Base-by-base conservation (phyloP, 441 rosid species). In the Eugenia klotzschiana region DNA sequence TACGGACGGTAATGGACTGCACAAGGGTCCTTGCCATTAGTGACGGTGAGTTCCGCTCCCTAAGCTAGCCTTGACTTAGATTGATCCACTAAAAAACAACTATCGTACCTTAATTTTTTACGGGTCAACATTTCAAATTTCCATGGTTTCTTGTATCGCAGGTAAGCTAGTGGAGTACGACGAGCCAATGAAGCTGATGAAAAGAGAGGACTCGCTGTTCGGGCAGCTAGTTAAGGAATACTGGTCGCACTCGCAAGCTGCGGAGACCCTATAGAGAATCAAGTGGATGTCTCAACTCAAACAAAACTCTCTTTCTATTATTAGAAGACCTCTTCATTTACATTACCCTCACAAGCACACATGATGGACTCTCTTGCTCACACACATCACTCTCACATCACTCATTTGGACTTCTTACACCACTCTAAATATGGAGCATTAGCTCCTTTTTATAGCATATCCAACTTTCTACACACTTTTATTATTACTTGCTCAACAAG, bases 1-100 rank as follows among this genome's bases (percentile, higher is more conserved):
- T 95, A 57, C 98, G 98, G 0, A 95, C 99, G 0, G 98, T 95
- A 14, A 94, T 97, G 99, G 98, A 97, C 80, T 94, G 99, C 91
- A 92, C 93, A 43, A 92, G 89, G 98, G 96, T 95, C 56, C 94
- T 95, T 20, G 93, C 98, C 72, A 90, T 97, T 8, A 89, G 95
- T 33, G 98, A 95, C 22, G 99, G 98, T 95, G 57, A 91, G 93
- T 80, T 84, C 80, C 80, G 6, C 77, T 81, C 15, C 50, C 82
- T 69, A 23, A 14, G 27, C 12, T 23, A 29, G 51, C 41, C 50
- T 41, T 55, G 79, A 49, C 29, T 51, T 49, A 4, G 81, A 49
- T 25, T 20, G 46, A 69, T 37, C 46, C 46, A 33, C 25, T 69
- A 46, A 11, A 69, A 33, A 33, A 33, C 15, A 33, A 20, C 2